phyloP scores from a whole-genome alignment of 352 stramenopile species.

The Phytopythium ostracodes region DNA sequence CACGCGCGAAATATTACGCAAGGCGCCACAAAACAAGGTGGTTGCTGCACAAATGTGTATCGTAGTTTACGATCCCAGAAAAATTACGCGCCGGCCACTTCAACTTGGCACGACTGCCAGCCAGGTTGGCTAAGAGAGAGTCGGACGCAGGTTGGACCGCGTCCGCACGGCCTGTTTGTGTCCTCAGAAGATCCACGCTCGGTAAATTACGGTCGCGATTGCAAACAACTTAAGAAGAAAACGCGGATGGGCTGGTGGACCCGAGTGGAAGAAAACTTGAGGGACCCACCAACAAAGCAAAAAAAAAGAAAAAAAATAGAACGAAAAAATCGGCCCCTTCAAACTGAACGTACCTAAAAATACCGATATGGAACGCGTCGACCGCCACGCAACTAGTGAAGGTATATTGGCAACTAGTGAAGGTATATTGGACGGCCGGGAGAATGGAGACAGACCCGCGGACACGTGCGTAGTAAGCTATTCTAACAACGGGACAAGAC shows the following conservation, averaged over 20 bases:
- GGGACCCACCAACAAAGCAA: background rate
- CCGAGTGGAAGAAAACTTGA: background rate
- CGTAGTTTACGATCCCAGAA: background rate
- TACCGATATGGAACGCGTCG: background rate
- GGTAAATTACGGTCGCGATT: no score
- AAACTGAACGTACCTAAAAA: background rate
- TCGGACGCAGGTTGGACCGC: no score
- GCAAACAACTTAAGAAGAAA: background rate
- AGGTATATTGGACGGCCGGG: no score
- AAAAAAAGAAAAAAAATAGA: slow-evolving; percentile 4
- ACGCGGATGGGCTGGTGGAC: background rate
- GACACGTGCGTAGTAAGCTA: background rate
- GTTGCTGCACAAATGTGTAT: no score
- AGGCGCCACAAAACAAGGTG: no score
- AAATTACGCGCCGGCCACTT: background rate
- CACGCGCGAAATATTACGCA: background rate
- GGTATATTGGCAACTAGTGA: no score
- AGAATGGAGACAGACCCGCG: background rate
- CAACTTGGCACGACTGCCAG: background rate
- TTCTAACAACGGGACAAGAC: background rate
- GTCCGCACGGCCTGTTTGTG: no score
- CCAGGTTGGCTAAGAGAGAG: no score
- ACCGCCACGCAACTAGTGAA: no score
- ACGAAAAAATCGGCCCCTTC: slow-evolving; percentile 6
- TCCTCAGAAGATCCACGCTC: no score